Evolutionary conservation across 1,284 basidiomycete genomes (phyloP).

Genomic region (Ganoderma sinense): DNA sequence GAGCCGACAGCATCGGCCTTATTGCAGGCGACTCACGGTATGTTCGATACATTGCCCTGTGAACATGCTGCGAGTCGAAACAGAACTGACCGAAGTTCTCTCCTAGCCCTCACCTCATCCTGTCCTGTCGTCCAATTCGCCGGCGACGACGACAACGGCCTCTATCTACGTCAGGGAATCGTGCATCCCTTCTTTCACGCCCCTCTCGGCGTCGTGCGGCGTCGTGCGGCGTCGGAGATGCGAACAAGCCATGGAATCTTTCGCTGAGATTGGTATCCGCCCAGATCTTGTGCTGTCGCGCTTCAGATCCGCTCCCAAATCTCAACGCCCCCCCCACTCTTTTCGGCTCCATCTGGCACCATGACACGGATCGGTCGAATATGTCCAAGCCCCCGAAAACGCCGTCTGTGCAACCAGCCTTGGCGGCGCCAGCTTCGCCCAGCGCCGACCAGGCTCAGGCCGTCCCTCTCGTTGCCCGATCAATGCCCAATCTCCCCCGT

Average conservation of each 20-base stretch:
- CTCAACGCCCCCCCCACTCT: slow-evolving; percentile 3
- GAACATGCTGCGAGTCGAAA: slow-evolving; percentile 15
- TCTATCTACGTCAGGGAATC: slow-evolving; percentile 8
- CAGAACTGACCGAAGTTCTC: slow-evolving; percentile 7
- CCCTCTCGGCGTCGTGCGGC: slow-evolving; percentile 10
- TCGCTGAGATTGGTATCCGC: slow-evolving; percentile 20
- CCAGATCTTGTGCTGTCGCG: slow-evolving; percentile 20
- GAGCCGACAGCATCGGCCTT: slow-evolving; percentile 21
- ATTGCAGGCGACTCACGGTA: slow-evolving; percentile 4
- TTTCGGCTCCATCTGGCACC: slow-evolving; percentile 5
- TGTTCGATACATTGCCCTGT: slow-evolving; percentile 26
- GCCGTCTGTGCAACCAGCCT: background rate
- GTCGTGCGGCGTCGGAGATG: slow-evolving; percentile 7
- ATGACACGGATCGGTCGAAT: slow-evolving; percentile 8
- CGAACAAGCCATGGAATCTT: slow-evolving; percentile 6
- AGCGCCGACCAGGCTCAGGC: background rate
- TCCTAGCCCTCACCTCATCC: slow-evolving; percentile 15
- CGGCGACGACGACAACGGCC: slow-evolving; percentile 3
- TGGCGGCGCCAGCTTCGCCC: background rate
- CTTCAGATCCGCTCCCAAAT: slow-evolving; percentile 27
- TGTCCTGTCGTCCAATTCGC: background rate
- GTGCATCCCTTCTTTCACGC: slow-evolving; percentile 16
- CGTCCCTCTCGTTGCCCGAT: slow-evolving; percentile 8
- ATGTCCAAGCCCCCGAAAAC: slow-evolving; percentile 8
- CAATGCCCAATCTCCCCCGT: slow-evolving; percentile 12